Conservation (phyloP, 805 yeast genomes). For the Ogataea parapolymorpha region DNA sequence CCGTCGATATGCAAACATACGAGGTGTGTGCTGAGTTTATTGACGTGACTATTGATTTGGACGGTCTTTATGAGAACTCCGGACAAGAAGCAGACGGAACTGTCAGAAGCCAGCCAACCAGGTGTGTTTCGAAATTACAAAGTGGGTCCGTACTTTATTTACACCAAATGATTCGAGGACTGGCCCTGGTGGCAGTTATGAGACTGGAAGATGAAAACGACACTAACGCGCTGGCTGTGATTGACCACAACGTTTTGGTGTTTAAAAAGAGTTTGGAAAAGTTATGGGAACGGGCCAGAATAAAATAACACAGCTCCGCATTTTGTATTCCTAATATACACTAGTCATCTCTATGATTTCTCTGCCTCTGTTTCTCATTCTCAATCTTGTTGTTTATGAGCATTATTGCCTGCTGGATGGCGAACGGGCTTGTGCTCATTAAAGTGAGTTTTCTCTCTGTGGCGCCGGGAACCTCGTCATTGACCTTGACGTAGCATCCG, state of each 20-base stretch:
- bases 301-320: conserved; percentile 7
- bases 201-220: conserved; percentile 59
- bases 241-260: conserved; percentile 84
- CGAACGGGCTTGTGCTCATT: conserved; percentile 56
- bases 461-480: conserved; percentile 51
- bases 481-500: conserved; percentile 73
- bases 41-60: conserved; percentile 88
- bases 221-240: conserved; percentile 54
- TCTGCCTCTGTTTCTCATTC: conserved; percentile 47
- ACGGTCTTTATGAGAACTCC: conserved; percentile 53
- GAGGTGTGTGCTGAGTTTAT: conserved; percentile 97
- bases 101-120: conserved; percentile 24
- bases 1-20: conserved; percentile 92
- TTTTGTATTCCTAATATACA: conserved; percentile 12
- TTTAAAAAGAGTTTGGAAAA: conserved; percentile 74
- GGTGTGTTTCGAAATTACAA: conserved; percentile 70
- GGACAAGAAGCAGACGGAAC: conserved; percentile 4
- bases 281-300: conserved; percentile 54
- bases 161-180: conserved; percentile 88
- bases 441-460: conserved; percentile 64
- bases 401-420: conserved; percentile 70
- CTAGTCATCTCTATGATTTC: conserved; percentile 15
- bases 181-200: conserved; percentile 85
- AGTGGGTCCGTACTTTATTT: conserved; percentile 83
- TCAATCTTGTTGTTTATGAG: conserved; percentile 70